A percentile compares a stretch with the other conserved stretches of the same genome.
Conservation (phyloP, 768 basidiomycete genomes). For the Dentipellis sp. region DNA sequence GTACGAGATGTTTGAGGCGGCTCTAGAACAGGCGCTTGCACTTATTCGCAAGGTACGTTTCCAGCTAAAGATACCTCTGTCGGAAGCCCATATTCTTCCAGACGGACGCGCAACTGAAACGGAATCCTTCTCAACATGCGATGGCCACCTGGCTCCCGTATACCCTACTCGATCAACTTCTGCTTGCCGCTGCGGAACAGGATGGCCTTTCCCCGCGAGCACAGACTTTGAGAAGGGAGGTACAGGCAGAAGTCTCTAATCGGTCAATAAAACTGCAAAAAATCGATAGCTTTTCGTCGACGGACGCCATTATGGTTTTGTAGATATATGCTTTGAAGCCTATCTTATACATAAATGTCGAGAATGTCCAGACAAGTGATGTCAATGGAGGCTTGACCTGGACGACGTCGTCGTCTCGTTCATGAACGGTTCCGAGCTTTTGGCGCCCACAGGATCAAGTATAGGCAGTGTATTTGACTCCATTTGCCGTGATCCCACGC, state of each 20-base stretch:
- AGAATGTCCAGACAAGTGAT: no score
- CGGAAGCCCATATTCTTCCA: slow-evolving; percentile 16
- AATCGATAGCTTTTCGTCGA: slow-evolving; percentile 23
- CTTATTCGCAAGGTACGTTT: slow-evolving; percentile 62
- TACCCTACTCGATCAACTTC: slow-evolving; percentile 74
- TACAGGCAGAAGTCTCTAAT: slow-evolving; percentile 52
- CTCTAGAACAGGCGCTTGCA: slow-evolving; percentile 62
- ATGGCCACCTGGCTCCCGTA: slow-evolving; percentile 76
- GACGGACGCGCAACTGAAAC: slow-evolving; percentile 45
- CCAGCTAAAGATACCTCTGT: slow-evolving; percentile 7
- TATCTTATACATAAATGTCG: no score
- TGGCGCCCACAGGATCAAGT: no score
- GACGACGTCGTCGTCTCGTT: no score
- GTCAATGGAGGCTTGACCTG: no score
- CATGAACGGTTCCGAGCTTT: no score
- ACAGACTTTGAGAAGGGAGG: slow-evolving; percentile 31
- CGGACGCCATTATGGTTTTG: background rate
- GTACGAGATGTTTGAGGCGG: slow-evolving; percentile 72
- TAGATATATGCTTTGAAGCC: background rate
- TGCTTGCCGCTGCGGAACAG: slow-evolving; percentile 51
- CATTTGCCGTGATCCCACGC: no score
- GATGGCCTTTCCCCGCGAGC: slow-evolving; percentile 37
- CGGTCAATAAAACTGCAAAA: slow-evolving; percentile 66
- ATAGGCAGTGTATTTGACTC: no score
- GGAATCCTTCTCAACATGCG: slow-evolving; percentile 43